phyloP scores from a whole-genome alignment of 148 eudicot genomes.

The Camellia sinensis region DNA sequence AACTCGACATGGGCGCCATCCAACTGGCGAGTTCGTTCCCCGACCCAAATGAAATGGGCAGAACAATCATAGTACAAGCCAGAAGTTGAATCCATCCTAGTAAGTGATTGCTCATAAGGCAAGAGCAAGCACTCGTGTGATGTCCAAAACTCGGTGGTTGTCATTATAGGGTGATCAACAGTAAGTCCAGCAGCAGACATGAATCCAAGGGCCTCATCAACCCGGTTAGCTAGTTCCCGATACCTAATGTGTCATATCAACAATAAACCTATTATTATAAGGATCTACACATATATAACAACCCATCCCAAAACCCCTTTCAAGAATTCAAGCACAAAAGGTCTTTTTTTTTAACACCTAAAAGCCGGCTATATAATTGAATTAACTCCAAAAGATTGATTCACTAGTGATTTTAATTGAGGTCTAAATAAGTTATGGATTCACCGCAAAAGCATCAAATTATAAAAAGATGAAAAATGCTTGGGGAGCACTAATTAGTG shows the following conservation, averaged over 20 bases:
- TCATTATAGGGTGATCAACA: constrained; percentile 78
- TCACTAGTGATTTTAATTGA: background rate
- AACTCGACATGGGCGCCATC: constrained; percentile 97
- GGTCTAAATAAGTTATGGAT: background rate
- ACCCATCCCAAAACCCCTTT: too few species aligned
- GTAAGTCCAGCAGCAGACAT: constrained; percentile 97
- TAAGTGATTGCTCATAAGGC: constrained; percentile 90
- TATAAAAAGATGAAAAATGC: too few species aligned
- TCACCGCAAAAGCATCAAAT: constrained; percentile 5
- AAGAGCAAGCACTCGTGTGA: constrained; percentile 88
- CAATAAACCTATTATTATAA: background rate
- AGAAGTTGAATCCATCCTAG: constrained; percentile 86
- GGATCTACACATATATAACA: background rate
- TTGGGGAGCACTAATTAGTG: too few species aligned
- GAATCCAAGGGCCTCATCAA: constrained; percentile 93
- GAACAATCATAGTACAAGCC: constrained; percentile 88
- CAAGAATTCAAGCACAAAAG: too few species aligned
- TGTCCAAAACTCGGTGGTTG: constrained; percentile 90
- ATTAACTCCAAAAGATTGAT: background rate
- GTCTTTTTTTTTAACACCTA: background rate
- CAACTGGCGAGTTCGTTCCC: constrained; percentile 89
- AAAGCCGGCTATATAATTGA: background rate
- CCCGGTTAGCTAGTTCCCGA: constrained; percentile 83
- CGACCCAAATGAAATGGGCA: constrained; percentile 90
- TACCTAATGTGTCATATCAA: constrained; percentile 45